Conservation (phyloP, 768 basidiomycete species). For the Podaxis rugospora region DNA sequence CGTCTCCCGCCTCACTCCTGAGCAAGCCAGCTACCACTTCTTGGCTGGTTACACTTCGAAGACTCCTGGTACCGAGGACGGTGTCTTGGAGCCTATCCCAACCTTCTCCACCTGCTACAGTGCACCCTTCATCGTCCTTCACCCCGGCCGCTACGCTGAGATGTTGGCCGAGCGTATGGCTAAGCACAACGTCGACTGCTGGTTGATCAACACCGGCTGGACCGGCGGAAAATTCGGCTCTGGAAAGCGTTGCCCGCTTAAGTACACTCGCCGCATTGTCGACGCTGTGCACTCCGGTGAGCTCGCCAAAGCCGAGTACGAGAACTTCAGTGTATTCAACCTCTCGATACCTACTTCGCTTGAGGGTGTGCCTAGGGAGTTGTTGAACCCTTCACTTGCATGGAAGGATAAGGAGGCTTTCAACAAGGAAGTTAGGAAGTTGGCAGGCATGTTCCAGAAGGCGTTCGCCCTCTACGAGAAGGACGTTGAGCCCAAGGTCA, state of each 20-base stretch:
- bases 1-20: conserved; percentile 85
- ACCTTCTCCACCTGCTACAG: conserved; percentile 99
- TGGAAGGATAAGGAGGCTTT: conserved; percentile 92
- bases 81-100: conserved; percentile 95
- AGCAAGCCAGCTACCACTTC: conserved; percentile 98
- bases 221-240: conserved; percentile 88
- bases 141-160: conserved; percentile 91
- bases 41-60: conserved; percentile 97
- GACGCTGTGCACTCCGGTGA: conserved; percentile 95
- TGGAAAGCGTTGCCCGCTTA: conserved; percentile 95
- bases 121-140: conserved; percentile 98
- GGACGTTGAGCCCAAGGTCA: conserved; percentile 78
- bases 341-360: conserved; percentile 79
- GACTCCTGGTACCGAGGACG: conserved; percentile 98
- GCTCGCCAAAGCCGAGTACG: conserved; percentile 83
- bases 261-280: conserved; percentile 93
- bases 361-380: conserved; percentile 84
- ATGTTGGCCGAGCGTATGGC: conserved; percentile 97
- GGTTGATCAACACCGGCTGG: conserved; percentile 99
- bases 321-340: conserved; percentile 79
- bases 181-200: conserved; percentile 86
- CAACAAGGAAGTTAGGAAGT: conserved; percentile 80
- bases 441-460: conserved; percentile 91
- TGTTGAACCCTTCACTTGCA: conserved; percentile 84
- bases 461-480: conserved; percentile 91